phyloP scores from a whole-genome alignment of 2,329 filamentous ascomycete genomes.

The Aspergillus carbonarius region DNA sequence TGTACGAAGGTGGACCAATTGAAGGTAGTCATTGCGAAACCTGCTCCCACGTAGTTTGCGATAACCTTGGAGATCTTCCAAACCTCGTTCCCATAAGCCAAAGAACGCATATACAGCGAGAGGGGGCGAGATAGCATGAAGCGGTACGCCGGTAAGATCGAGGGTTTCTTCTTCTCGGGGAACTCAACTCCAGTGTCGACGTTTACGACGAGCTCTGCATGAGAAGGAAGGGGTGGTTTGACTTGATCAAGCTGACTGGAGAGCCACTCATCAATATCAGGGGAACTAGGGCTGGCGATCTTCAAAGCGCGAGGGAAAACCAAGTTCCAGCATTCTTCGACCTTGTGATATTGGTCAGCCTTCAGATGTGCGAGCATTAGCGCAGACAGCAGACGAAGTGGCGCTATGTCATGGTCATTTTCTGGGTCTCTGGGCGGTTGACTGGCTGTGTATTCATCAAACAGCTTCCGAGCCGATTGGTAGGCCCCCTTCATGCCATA shows the following conservation, averaged over 20 bases:
- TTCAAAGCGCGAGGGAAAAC: constrained; percentile 56
- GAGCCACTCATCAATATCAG: constrained; percentile 28
- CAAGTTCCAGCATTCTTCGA: constrained; percentile 66
- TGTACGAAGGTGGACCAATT: constrained; percentile 82
- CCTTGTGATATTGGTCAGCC: constrained; percentile 58
- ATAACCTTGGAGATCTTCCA: constrained; percentile 54
- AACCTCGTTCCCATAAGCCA: constrained; percentile 55
- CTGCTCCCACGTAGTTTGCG: constrained; percentile 58
- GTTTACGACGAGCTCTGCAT: constrained; percentile 3
- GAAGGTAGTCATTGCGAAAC: constrained; percentile 71
- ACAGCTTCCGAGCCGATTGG: constrained; percentile 54
- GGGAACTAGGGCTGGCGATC: constrained; percentile 39
- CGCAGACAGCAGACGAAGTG: constrained; percentile 59
- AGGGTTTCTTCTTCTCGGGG: background rate
- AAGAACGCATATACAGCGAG: constrained; percentile 53
- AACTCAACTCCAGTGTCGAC: background rate
- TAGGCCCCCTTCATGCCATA: constrained; percentile 51
- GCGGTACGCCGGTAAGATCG: constrained; percentile 42
- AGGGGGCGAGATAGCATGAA: constrained; percentile 52
- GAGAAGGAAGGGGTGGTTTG: constrained; percentile 14
- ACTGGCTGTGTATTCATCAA: constrained; percentile 51
- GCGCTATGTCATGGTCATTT: constrained; percentile 38
- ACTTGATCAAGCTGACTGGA: constrained; percentile 10
- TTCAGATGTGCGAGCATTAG: constrained; percentile 67
- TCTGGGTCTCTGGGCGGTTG: constrained; percentile 9